Conservation (phyloP, 2,329 filamentous ascomycete genomes). For the Talaromyces sp. region DNA sequence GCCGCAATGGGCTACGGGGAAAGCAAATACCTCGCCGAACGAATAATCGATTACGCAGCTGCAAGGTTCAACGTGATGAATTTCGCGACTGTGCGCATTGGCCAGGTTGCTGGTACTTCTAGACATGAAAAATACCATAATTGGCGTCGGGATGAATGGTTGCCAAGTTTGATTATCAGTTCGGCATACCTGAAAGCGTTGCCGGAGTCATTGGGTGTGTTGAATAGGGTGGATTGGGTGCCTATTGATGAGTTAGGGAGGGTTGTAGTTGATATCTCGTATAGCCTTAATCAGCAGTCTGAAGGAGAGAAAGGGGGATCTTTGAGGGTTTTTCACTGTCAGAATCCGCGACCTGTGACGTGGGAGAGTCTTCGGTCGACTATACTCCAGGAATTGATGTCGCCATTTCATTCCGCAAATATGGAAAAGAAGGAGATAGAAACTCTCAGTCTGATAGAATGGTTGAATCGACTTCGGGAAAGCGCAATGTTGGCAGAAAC, state of each 20-base stretch:
- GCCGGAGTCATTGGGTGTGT: not conserved
- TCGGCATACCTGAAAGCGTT: not conserved
- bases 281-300: not conserved
- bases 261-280: not conserved
- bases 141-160: conserved; percentile 6
- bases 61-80: not conserved
- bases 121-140: not conserved
- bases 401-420: not conserved
- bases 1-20: conserved; percentile 5
- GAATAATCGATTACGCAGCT: not conserved
- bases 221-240: conserved; percentile 1
- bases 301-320: not conserved
- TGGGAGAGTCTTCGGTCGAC: not conserved
- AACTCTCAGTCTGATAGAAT: not conserved
- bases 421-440: not conserved
- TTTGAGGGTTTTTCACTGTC: not conserved
- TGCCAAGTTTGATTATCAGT: conserved; percentile 8
- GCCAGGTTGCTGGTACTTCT: not conserved
- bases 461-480: not conserved
- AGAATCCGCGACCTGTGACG: not conserved
- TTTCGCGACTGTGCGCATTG: not conserved
- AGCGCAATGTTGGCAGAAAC: not conserved
- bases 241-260: not conserved
- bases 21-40: conserved; percentile 5
- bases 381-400: not conserved